A percentile compares a stretch with the other conserved stretches of the same genome.
Conservation (phyloP, 139 green algal species). For the Micractinium sp. region DNA sequence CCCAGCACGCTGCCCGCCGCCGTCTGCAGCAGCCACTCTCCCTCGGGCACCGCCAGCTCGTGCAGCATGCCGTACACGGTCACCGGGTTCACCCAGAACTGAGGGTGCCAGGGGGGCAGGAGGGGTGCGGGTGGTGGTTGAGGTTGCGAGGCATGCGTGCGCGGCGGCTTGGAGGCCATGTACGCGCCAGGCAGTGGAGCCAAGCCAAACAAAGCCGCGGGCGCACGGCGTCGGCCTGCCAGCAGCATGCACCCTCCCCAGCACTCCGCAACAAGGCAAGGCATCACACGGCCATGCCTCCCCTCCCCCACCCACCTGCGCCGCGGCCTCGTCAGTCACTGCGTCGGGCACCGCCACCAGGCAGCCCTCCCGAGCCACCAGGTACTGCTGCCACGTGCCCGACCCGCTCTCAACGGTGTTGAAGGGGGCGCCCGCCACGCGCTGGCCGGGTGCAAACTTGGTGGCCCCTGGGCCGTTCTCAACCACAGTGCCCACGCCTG, state of each 20-base stretch:
- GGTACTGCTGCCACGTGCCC: slow-evolving; percentile 63
- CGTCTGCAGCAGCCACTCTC: slow-evolving; percentile 61
- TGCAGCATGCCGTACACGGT: slow-evolving; percentile 59
- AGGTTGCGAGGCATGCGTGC: no score
- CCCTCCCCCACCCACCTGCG: neutral
- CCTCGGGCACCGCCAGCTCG: slow-evolving; percentile 42
- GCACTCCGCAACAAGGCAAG: no score
- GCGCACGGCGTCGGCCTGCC: neutral
- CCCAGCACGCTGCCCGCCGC: slow-evolving; percentile 61
- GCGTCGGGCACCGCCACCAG: slow-evolving; percentile 51
- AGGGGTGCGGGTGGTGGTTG: neutral
- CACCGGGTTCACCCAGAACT: slow-evolving; percentile 53
- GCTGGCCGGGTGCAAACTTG: slow-evolving; percentile 46
- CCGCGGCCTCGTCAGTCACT: slow-evolving; percentile 52
- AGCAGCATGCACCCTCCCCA: neutral
- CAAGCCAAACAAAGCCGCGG: neutral
- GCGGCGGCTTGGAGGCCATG: no score
- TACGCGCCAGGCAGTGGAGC: no score
- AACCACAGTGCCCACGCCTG: slow-evolving; percentile 50
- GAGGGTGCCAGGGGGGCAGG: neutral
- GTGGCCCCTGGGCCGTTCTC: slow-evolving; percentile 28
- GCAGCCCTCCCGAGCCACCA: slow-evolving; percentile 25
- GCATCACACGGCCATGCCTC: no score
- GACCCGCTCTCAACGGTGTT: slow-evolving; percentile 24
- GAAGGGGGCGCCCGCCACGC: slow-evolving; percentile 51